Conservation (phyloP, 345 rosid genomes). For the Eutrema japonicum region DNA sequence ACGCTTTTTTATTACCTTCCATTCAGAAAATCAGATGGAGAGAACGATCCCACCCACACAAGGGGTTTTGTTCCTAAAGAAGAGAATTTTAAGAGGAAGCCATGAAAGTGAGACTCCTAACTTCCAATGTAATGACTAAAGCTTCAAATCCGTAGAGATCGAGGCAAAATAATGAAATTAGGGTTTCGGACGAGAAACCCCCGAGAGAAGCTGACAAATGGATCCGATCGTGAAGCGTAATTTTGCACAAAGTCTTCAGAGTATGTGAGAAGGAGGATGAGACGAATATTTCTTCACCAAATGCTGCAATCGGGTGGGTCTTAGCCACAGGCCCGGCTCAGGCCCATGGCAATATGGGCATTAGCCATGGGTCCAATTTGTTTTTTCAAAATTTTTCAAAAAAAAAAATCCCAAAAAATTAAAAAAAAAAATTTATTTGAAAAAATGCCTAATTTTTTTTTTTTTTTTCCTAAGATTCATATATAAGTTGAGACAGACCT, state of each 20-base stretch:
- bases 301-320: neutral
- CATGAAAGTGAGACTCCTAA: neutral
- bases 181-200: conserved; percentile 17
- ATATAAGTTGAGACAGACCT: too few relatives aligned
- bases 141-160: neutral
- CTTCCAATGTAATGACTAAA: neutral
- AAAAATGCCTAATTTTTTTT: too few relatives aligned
- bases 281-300: neutral
- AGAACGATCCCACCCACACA: neutral
- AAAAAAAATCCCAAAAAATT: too few relatives aligned
- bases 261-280: neutral
- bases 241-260: neutral
- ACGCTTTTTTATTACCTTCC: conserved; percentile 9
- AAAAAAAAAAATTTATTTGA: too few relatives aligned
- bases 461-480: too few relatives aligned
- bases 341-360: too few relatives aligned
- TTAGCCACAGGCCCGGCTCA: too few relatives aligned
- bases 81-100: neutral
- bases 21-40: neutral
- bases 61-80: neutral
- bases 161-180: neutral
- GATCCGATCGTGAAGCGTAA: conserved; percentile 11
- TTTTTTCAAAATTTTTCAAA: too few relatives aligned
- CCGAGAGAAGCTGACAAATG: neutral
- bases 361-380: too few relatives aligned